Conservation (phyloP, 2,329 filamentous ascomycete genomes). For the Pestalotiopsis sp. region DNA sequence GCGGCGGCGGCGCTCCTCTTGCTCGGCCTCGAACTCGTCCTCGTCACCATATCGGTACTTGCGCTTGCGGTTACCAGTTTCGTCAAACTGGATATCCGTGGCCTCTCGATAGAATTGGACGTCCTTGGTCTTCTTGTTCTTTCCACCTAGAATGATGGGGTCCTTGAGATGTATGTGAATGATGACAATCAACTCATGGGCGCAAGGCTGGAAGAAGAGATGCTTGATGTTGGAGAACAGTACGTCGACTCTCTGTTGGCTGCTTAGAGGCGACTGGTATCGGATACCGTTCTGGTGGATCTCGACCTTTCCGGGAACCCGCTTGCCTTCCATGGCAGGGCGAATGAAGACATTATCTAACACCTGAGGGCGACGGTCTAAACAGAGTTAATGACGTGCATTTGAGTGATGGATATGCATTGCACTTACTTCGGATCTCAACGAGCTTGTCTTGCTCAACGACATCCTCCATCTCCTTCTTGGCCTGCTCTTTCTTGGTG, state of each 20-base stretch:
- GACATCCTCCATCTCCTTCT: conserved; percentile 99
- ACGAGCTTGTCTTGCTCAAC: conserved; percentile 98
- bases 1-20: conserved; percentile 89
- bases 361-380: conserved; percentile 85
- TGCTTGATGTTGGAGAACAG: conserved; percentile 99
- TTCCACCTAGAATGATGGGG: conserved; percentile 95
- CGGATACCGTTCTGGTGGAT: conserved; percentile 99
- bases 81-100: conserved; percentile 97
- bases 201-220: conserved; percentile 97
- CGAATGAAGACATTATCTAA: conserved; percentile 95
- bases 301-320: conserved; percentile 92
- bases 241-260: conserved; percentile 85
- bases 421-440: conserved; percentile 81
- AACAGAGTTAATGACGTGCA: conserved; percentile 41
- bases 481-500: conserved; percentile 92
- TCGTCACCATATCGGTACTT: conserved; percentile 98
- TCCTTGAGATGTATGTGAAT: conserved; percentile 98
- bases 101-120: conserved; percentile 98
- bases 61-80: conserved; percentile 96
- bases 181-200: conserved; percentile 94
- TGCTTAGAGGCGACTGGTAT: conserved; percentile 81
- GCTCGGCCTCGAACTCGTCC: conserved; percentile 97
- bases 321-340: conserved; percentile 94
- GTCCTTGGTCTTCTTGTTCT: conserved; percentile 92
- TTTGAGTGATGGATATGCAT: neutral